Percentiles rank a stretch among this genome's conserved stretches.
These are phyloP conservation scores for Durotheca rogersii DNA, from an alignment of 495 filamentous ascomycete genomes.

Conservation along the genomic window DNA sequence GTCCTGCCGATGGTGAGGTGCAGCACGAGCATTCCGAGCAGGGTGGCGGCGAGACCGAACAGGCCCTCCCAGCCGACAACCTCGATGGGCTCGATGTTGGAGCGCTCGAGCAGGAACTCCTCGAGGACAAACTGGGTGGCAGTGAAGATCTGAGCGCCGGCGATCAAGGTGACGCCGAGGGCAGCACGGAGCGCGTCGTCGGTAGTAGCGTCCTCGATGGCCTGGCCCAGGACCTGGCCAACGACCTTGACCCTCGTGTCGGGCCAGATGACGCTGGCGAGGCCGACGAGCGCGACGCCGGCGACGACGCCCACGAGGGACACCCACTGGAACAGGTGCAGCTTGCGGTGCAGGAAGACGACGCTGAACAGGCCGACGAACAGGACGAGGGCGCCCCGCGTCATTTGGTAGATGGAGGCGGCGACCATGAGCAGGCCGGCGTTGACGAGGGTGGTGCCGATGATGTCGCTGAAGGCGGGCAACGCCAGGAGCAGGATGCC, in stretches of 20 bases:
- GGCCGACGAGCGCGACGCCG: conserved; percentile 85
- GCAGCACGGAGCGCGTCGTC: conserved; percentile 69
- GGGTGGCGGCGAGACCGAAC: conserved; percentile 85
- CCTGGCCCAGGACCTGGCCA: conserved; percentile 24
- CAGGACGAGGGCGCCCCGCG: conserved; percentile 85
- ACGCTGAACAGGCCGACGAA: conserved; percentile 97
- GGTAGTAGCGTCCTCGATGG: conserved; percentile 23
- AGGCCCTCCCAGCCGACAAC: conserved; percentile 96
- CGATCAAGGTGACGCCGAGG: conserved; percentile 84
- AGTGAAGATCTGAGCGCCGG: conserved; percentile 92
- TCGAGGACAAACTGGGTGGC: conserved; percentile 95
- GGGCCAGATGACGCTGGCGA: conserved; percentile 79
- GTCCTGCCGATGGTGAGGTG: conserved; percentile 75
- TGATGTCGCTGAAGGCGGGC: conserved; percentile 90
- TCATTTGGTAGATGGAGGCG: conserved; percentile 98
- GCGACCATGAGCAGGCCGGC: conserved; percentile 90
- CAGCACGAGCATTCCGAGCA: conserved; percentile 74
- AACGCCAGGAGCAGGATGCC: conserved; percentile 76
- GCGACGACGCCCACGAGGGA: conserved; percentile 82
- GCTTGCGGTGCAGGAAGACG: conserved; percentile 74
- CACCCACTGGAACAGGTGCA: conserved; percentile 85
- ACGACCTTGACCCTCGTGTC: conserved; percentile 53
- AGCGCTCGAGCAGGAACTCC: conserved; percentile 90
- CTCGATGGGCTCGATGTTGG: conserved; percentile 80
- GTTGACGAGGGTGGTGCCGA: conserved; percentile 96